A percentile compares a stretch with the other conserved stretches of the same genome.
These are phyloP conservation scores for Lophiotrema nucula DNA, from an alignment of 495 filamentous ascomycete species.

Conservation along the genomic window DNA sequence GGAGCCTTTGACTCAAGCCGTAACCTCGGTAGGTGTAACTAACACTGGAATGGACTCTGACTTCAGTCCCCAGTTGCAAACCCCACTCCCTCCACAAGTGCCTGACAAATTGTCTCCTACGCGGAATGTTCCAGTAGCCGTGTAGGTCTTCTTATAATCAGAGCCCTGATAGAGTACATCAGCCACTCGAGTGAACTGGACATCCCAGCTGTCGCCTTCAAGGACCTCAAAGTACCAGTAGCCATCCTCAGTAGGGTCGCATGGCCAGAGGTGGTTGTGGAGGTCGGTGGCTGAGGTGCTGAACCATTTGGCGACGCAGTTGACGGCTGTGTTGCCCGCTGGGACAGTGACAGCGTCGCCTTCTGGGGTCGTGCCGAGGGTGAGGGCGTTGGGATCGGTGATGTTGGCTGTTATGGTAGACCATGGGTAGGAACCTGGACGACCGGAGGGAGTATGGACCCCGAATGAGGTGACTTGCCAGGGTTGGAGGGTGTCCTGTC, in stretches of 20 bases:
- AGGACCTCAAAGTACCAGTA: constrained; percentile 18
- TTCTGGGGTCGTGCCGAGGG: constrained; percentile 4
- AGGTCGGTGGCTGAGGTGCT: background rate
- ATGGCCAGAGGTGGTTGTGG: constrained; percentile 16
- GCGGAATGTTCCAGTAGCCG: background rate
- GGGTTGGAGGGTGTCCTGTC: constrained; percentile 8
- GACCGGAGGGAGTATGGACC: constrained; percentile 10
- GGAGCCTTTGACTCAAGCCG: too few species aligned
- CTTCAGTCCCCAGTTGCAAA: constrained; percentile 14
- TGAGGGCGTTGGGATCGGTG: constrained; percentile 18
- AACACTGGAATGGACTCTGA: background rate
- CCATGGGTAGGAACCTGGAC: constrained; percentile 24
- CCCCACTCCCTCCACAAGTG: constrained; percentile 22
- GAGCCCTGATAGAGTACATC: constrained; percentile 1
- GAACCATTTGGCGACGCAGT: constrained; percentile 25
- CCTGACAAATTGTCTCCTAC: constrained; percentile 4
- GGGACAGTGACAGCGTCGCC: constrained; percentile 1
- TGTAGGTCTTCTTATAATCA: constrained; percentile 10
- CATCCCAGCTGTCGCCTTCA: background rate
- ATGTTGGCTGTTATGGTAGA: constrained; percentile 19
- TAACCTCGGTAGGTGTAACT: background rate
- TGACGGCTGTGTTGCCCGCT: background rate
- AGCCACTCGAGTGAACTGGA: constrained; percentile 12
- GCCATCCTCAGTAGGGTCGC: constrained; percentile 10
- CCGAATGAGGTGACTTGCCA: constrained; percentile 16